A percentile compares a stretch with the other conserved stretches of the same genome.
Evolutionary conservation across 768 basidiomycete species (phyloP).

Genomic region (Suillus subaureus): DNA sequence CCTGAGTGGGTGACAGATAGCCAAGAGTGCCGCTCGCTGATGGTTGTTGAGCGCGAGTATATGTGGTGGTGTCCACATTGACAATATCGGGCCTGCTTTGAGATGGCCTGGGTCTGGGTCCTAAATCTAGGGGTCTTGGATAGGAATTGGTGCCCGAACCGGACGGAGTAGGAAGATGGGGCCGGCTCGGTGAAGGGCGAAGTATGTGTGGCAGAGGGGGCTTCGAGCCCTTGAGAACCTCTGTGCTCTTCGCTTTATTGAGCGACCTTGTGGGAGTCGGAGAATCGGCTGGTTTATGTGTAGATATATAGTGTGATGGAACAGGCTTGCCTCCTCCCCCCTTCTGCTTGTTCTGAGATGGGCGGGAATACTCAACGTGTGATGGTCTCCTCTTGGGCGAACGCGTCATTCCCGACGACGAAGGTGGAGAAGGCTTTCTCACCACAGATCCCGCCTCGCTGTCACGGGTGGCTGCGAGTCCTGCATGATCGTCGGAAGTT

Average conservation of each 20-base stretch:
- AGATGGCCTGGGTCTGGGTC: conserved; percentile 28
- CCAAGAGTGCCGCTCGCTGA: conserved; percentile 22
- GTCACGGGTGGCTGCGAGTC: conserved; percentile 17
- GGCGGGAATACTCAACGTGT: conserved; percentile 27
- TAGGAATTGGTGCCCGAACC: conserved; percentile 15
- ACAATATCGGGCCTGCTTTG: conserved; percentile 23
- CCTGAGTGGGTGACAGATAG: conserved; percentile 49
- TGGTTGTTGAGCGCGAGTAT: conserved; percentile 19
- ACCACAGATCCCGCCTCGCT: conserved; percentile 16
- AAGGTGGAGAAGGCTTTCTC: conserved; percentile 18
- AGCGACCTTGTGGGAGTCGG: conserved; percentile 30
- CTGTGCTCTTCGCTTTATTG: conserved; percentile 33
- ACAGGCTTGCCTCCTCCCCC: conserved; percentile 27
- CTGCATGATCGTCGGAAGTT: conserved; percentile 23
- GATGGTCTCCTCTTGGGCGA: conserved; percentile 20
- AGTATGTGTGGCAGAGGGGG: conserved; percentile 23
- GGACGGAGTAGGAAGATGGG: conserved; percentile 26
- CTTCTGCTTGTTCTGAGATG: conserved; percentile 16
- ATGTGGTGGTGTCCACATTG: conserved; percentile 21
- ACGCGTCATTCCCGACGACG: conserved; percentile 11
- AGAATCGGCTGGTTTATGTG: conserved; percentile 36
- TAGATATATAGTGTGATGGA: conserved; percentile 23
- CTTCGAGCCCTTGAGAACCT: conserved; percentile 25
- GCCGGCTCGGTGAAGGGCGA: conserved; percentile 32
- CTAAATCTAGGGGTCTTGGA: conserved; percentile 22